Evolutionary conservation across 2,329 filamentous ascomycete genomes (phyloP), one percentile per base, ranked within the genome.

Genomic region (Cytospora schulzeri): DNA sequence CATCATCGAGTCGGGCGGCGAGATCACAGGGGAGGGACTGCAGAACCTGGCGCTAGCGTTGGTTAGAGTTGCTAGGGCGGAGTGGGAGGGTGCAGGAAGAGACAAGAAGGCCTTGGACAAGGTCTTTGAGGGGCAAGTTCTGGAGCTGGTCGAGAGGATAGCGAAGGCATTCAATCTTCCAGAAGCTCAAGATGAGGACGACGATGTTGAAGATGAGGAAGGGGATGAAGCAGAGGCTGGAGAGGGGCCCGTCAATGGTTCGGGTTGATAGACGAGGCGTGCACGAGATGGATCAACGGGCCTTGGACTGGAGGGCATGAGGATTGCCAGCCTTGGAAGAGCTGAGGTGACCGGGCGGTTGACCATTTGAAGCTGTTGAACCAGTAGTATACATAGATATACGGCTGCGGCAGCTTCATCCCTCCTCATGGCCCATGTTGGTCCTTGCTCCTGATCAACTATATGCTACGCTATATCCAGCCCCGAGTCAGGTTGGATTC

Each of bases 51-150:
- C 66, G 7, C 26, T 57, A 5, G 67, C 67, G 24, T 51, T 68
- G 53, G 3, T 68, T 4, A 52, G 67, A 35, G 55, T 68, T 45
- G 67, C 67, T 11, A 60, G 59, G 63, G 61, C 60, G n/a, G 67
- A 68, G 41, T 55, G 65, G 48, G 67, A 68, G 63, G 67, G 62
- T 2, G 67, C 66, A 1, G 67, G 67, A 0, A 48, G 67, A 33
- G 67, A 67, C 17, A 63, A 60, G 56, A 54, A 52, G 45, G n/a
- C 17, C 17, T 28, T 68, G 14, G 66, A 63, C 15, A 60, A 61
- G 24, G 67, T 35, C 29, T 68, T 64, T 5, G 57, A 54, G 51
- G 54, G 60, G 28, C 38, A 60, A 15, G 33, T 60, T 12, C n/a
- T 67, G 33, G 52, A 31, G 8, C 26, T 66, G 28, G 67, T 68